These are phyloP conservation scores for Prunus kanzakura DNA, from an alignment of 306 rosid genomes.

Conservation along the genomic window DNA sequence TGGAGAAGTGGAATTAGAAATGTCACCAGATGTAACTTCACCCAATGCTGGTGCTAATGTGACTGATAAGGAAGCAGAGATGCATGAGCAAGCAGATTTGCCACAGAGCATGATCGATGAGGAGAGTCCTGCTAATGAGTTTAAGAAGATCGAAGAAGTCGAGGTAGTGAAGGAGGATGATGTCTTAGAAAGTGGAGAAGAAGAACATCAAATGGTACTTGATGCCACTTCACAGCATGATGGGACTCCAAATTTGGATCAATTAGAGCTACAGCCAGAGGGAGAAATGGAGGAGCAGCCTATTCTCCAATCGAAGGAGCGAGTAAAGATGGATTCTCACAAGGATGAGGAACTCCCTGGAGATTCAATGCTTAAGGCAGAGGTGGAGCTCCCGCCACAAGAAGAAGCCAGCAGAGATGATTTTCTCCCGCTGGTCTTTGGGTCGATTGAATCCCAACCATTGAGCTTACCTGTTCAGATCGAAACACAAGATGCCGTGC, in stretches of 20 bases:
- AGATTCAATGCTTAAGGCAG: not conserved
- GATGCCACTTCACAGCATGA: not conserved
- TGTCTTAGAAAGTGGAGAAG: not conserved
- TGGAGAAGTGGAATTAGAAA: not conserved
- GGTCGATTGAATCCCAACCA: not conserved
- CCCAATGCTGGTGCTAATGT: not conserved
- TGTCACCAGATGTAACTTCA: not conserved
- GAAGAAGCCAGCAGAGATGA: not conserved
- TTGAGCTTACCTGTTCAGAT: not conserved
- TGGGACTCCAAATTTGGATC: not conserved
- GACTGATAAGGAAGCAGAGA: not conserved
- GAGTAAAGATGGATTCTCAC: slow-evolving; percentile 11
- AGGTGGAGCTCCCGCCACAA: not conserved
- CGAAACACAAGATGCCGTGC: not conserved
- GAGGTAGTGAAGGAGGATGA: not conserved
- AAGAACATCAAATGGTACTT: not conserved
- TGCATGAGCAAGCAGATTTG: slow-evolving; percentile 6
- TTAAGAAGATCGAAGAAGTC: not conserved
- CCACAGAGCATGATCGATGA: slow-evolving; percentile 21
- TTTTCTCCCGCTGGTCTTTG: not conserved
- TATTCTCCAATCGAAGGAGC: slow-evolving; percentile 18
- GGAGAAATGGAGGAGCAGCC: slow-evolving; percentile 27
- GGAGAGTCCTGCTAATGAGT: not conserved
- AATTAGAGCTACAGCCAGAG: not conserved
- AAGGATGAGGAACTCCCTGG: slow-evolving; percentile 14